Evolutionary conservation across 1,284 basidiomycete species (phyloP).

Genomic region (Marasmius sp.): DNA sequence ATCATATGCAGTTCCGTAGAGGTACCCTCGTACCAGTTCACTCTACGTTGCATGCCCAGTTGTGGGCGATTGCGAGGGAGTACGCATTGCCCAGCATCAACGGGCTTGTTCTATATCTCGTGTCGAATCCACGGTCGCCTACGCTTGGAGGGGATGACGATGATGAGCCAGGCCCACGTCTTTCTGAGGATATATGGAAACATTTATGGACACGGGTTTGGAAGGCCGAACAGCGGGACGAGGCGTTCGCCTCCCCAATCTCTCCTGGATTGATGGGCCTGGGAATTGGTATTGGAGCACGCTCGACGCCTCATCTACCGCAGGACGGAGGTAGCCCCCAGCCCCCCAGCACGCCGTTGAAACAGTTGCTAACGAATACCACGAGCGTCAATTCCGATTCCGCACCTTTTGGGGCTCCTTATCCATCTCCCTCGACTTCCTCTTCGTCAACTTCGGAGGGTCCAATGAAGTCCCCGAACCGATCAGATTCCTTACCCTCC

Average conservation of each 20-base stretch:
- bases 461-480: neutral
- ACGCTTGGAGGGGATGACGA: conserved; percentile 24
- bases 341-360: conserved; percentile 33
- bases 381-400: neutral
- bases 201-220: conserved; percentile 76
- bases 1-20: conserved; percentile 73
- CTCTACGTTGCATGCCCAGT: conserved; percentile 68
- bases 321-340: conserved; percentile 29
- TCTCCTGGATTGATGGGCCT: conserved; percentile 42
- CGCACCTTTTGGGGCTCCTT: conserved; percentile 27
- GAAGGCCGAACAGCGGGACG: conserved; percentile 61
- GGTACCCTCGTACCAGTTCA: conserved; percentile 75
- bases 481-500: conserved; percentile 34
- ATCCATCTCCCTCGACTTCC: conserved; percentile 55
- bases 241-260: conserved; percentile 40
- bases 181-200: conserved; percentile 84
- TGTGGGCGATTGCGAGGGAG: conserved; percentile 82
- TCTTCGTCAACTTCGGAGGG: conserved; percentile 29
- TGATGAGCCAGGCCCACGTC: conserved; percentile 70
- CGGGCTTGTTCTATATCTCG: conserved; percentile 77
- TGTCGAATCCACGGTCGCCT: conserved; percentile 31
- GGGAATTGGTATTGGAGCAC: conserved; percentile 36
- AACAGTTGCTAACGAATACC: conserved; percentile 46
- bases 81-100: conserved; percentile 80
- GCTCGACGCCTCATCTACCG: conserved; percentile 44